Evolutionary conservation across 371 early-diverging fungal genomes (phyloP), one percentile per base, ranked within the genome.

Genomic region (Mucor racemosus): DNA sequence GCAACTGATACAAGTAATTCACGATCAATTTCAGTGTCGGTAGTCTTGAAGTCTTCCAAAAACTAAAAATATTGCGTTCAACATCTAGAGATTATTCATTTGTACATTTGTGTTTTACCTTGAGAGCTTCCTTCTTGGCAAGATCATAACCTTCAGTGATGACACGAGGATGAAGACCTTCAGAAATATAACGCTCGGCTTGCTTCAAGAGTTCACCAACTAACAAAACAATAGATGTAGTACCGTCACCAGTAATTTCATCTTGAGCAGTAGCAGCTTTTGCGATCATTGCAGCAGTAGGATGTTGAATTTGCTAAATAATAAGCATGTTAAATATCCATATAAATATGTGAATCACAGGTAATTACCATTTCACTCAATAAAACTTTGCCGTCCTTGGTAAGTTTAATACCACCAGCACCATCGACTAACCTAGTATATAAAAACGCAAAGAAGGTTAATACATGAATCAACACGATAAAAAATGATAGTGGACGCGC

Each of bases 251-350:
- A 41, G 97, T 96, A 58, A 98, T 92, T 70, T 97, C 97, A 80
- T 99, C 99, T 83, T 99, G 98, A 36, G 99, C 99, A 40, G 95
- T 95, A 10, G 99, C 99, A 38, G 99, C 96, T 62, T 98, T 93
- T 34, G 99, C 99, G 74, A 99, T 98, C 94, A 99, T 97, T 63
- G 96, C 94, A 46, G 99, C 98, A 7, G 99, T 99, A 26, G 99
- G 99, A 84, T 99, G 97, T 88, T 98, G 97, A 80, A 99, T 99
- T 96, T 99, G 98, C 95, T 95, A 75, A 46, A 41, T 13, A 57
- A 40, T 62, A 62, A 67, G 33, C 46, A 59, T 60, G 61, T 63
- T 66, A 54, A 17, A 39, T 55, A 13, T 13, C 53, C 53, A 53
- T 53, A 33, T 56, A 56, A 36, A 54, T 33, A 26, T 6, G 14